Conservation (phyloP, 169 alveolate genomes). For the Plasmodium coatneyi region DNA sequence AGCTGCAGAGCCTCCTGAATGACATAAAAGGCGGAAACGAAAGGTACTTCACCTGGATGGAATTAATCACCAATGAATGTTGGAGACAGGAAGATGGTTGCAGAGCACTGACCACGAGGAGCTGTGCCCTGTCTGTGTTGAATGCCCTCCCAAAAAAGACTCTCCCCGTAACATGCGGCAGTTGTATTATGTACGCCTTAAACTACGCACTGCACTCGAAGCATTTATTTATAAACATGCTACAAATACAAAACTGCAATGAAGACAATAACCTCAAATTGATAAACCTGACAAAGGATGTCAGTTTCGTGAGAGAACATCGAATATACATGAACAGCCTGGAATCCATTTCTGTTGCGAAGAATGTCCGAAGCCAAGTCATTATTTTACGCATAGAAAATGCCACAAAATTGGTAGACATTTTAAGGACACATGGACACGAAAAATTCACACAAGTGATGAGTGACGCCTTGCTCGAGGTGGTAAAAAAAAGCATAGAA, state of each 20-base stretch:
- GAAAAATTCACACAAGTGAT: conserved; percentile 9
- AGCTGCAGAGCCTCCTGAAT: conserved; percentile 6
- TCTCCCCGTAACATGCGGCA: conserved; percentile 23
- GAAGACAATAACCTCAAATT: conserved; percentile 13
- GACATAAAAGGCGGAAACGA: not conserved
- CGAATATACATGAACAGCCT: conserved; percentile 30
- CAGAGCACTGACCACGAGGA: not conserved
- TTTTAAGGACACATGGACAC: not conserved
- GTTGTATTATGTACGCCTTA: conserved; percentile 29
- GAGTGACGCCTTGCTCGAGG: conserved; percentile 12
- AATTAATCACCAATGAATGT: conserved; percentile 41
- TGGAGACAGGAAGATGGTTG: conserved; percentile 23
- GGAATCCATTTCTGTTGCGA: conserved; percentile 1
- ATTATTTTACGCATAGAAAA: conserved; percentile 29
- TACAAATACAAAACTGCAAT: conserved; percentile 12
- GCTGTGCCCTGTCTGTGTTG: conserved; percentile 11
- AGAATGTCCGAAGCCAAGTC: conserved; percentile 42
- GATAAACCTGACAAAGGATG: not conserved
- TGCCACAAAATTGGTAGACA: conserved; percentile 6
- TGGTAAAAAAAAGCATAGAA: conserved; percentile 16
- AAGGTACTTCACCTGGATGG: conserved; percentile 33
- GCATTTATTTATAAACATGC: conserved; percentile 4
- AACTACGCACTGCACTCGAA: conserved; percentile 37
- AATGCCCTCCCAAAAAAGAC: conserved; percentile 8
- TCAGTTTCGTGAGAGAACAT: conserved; percentile 29